phyloP scores from a whole-genome alignment of 1,284 basidiomycete genomes.

The Apiotrichum domesticum region DNA sequence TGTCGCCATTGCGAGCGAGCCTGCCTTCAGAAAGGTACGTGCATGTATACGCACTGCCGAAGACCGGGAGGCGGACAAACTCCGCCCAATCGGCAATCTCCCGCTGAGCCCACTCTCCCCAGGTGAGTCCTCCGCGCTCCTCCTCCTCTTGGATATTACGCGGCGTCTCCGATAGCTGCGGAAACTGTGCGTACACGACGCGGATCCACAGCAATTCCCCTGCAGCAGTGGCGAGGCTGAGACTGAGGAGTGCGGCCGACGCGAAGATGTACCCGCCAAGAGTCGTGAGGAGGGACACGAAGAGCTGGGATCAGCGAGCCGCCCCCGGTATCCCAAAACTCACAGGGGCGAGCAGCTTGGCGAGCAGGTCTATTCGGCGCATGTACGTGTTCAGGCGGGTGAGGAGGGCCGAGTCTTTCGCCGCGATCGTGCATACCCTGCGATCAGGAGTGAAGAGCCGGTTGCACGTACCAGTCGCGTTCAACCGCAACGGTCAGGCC shows the following conservation, averaged over 20 bases:
- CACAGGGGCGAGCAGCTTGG: slow-evolving; percentile 48
- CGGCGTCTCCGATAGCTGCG: not conserved
- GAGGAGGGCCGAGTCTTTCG: slow-evolving; percentile 23
- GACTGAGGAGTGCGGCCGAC: slow-evolving; percentile 26
- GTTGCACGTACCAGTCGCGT: slow-evolving; percentile 46
- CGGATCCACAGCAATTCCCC: slow-evolving; percentile 45
- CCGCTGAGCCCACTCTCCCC: slow-evolving; percentile 7
- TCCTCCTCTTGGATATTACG: not conserved
- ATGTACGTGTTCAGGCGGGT: slow-evolving; percentile 45
- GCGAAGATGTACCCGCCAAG: slow-evolving; percentile 34
- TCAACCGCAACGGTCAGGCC: slow-evolving; percentile 50
- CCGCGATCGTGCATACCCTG: slow-evolving; percentile 46
- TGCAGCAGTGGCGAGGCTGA: slow-evolving; percentile 26
- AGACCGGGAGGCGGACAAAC: slow-evolving; percentile 48
- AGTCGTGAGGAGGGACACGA: slow-evolving; percentile 49
- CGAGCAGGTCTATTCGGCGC: slow-evolving; percentile 49
- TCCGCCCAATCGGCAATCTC: slow-evolving; percentile 45
- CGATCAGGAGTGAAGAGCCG: not conserved
- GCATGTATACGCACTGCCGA: slow-evolving; percentile 33
- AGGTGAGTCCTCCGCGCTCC: not conserved
- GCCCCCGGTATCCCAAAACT: not conserved
- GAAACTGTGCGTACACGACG: slow-evolving; percentile 42
- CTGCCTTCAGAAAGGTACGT: slow-evolving; percentile 15
- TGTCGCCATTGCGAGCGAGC: slow-evolving; percentile 42
- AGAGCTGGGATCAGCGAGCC: slow-evolving; percentile 28